Conservation (phyloP, 192 early-diverging fungal genomes). For the Dissophora globulifera region DNA sequence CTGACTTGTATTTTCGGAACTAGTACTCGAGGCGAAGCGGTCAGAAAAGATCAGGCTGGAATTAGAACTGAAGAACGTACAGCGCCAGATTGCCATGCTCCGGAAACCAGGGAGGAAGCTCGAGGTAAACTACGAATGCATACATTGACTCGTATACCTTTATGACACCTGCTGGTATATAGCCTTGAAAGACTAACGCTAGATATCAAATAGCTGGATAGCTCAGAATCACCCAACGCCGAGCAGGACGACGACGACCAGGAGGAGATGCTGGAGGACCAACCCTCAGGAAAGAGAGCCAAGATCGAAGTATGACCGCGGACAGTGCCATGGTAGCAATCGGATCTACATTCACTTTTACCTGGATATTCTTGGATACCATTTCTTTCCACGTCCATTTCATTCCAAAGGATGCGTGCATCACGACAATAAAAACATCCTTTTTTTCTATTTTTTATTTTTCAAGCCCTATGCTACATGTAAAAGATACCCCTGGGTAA, state of each 20-base stretch:
- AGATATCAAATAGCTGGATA: constrained; percentile 23
- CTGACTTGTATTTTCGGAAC: constrained; percentile 16
- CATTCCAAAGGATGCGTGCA: no score
- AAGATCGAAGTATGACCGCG: constrained; percentile 32
- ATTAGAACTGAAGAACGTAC: constrained; percentile 68
- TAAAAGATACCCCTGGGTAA: constrained; percentile 84
- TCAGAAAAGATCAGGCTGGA: constrained; percentile 68
- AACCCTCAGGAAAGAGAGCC: constrained; percentile 36
- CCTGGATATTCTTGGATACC: no score
- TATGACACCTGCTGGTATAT: no score
- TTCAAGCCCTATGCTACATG: constrained; percentile 67
- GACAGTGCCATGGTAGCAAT: no score
- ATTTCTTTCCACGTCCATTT: no score
- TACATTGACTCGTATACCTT: no score
- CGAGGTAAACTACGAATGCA: constrained; percentile 11
- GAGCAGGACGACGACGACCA: constrained; percentile 49
- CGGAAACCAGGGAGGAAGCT: constrained; percentile 45
- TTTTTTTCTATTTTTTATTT: no score
- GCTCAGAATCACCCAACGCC: constrained; percentile 53
- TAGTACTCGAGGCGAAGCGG: constrained; percentile 70
- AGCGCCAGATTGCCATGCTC: constrained; percentile 64
- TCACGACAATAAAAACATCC: no score
- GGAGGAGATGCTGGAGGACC: constrained; percentile 60
- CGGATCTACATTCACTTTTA: no score
- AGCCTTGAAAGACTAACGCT: no score